phyloP scores from a whole-genome alignment of 164 flowering plant genomes.

The Pachysandra terminalis region DNA sequence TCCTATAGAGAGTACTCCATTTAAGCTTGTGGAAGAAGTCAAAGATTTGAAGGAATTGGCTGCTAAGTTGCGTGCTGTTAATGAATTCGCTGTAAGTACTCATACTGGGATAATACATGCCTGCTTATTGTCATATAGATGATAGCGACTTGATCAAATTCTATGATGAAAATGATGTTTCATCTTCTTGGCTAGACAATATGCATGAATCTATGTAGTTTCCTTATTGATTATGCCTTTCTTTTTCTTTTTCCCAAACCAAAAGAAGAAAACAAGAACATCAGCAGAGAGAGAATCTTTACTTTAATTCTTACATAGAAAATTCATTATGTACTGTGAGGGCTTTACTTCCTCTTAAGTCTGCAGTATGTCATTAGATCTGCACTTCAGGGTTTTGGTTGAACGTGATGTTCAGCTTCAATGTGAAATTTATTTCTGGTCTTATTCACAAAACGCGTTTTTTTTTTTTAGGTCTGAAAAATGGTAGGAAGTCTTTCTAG shows the following conservation, averaged over 20 bases:
- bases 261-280: not conserved
- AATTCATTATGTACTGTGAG: not conserved
- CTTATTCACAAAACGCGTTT: too few species aligned
- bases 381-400: not conserved
- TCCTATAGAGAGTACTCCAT: constrained; percentile 62
- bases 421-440: not conserved
- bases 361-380: not conserved
- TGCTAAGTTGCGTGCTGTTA: constrained; percentile 56
- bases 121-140: not conserved
- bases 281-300: not conserved
- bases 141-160: not conserved
- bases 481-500: too few species aligned
- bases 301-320: too few species aligned
- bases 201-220: not conserved
- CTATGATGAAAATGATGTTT: not conserved
- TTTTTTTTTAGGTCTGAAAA: too few species aligned
- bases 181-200: too few species aligned
- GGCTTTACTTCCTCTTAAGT: too few species aligned
- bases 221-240: not conserved
- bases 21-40: constrained; percentile 75
- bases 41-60: constrained; percentile 78
- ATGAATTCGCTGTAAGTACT: constrained; percentile 82
- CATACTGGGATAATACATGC: not conserved
- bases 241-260: too few species aligned
- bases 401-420: not conserved